Conservation (phyloP, 108 stramenopile genomes). For the Nitzschia putrida region DNA sequence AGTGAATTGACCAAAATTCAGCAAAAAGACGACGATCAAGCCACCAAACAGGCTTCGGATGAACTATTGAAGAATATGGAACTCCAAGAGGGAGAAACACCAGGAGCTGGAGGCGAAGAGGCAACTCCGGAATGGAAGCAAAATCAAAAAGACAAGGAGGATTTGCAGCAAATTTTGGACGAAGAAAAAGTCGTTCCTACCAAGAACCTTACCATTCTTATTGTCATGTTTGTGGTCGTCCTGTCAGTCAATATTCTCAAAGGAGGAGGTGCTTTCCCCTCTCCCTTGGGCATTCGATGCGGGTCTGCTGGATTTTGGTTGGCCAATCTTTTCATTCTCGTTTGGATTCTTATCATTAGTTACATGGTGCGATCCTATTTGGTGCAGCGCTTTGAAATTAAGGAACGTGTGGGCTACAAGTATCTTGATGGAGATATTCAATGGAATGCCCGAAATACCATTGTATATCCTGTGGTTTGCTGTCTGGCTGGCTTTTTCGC, state of each 20-base stretch:
- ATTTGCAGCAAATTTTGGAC: conserved; percentile 53
- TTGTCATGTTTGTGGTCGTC: conserved; percentile 77
- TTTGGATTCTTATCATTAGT: conserved; percentile 74
- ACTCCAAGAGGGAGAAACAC: conserved; percentile 23
- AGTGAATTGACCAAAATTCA: conserved; percentile 43
- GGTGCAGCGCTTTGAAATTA: conserved; percentile 59
- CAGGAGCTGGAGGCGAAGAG: conserved; percentile 24
- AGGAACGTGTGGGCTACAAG: conserved; percentile 67
- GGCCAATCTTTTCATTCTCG: conserved; percentile 71
- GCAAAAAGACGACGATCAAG: conserved; percentile 7
- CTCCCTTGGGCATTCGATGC: conserved; percentile 90
- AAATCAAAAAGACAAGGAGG: conserved; percentile 5
- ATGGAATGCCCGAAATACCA: conserved; percentile 84
- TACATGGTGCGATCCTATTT: conserved; percentile 67
- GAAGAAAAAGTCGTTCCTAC: conserved; percentile 49
- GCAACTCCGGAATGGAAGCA: conserved; percentile 9
- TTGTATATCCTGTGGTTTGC: conserved; percentile 88
- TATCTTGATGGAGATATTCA: conserved; percentile 92
- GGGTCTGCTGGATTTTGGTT: conserved; percentile 88
- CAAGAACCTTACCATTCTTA: conserved; percentile 62
- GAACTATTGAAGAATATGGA: conserved; percentile 43
- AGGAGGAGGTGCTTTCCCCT: conserved; percentile 86
- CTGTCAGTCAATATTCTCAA: conserved; percentile 88
- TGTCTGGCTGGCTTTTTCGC: conserved; percentile 93
- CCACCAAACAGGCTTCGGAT: conserved; percentile 23